These are phyloP conservation scores for Eucommia ulmoides DNA, from an alignment of 257 asterid genomes.

Conservation along the genomic window DNA sequence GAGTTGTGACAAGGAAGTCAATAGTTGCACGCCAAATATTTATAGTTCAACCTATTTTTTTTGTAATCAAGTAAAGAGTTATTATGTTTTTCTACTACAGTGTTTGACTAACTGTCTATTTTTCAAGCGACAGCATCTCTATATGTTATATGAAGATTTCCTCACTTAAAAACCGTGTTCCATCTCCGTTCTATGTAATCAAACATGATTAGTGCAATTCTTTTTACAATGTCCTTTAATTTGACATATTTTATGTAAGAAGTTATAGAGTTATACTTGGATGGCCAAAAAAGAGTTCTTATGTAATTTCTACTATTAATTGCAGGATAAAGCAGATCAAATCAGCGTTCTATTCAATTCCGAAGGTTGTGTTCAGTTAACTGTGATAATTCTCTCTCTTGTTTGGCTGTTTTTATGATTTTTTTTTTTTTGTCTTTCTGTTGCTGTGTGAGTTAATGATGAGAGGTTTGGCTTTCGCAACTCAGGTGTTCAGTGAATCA, in stretches of 20 bases:
- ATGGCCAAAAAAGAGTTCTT: too few species aligned
- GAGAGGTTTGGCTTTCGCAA: not conserved
- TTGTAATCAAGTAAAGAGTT: too few species aligned
- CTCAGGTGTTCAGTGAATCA: constrained; percentile 70
- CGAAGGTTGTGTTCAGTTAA: constrained; percentile 35
- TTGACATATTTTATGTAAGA: not conserved
- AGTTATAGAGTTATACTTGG: not conserved
- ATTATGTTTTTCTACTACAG: too few species aligned
- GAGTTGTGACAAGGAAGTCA: too few species aligned
- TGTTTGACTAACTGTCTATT: too few species aligned
- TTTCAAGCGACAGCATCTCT: not conserved
- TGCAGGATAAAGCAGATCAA: constrained; percentile 81
- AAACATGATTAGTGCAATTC: not conserved
- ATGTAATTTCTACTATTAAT: constrained; percentile 5
- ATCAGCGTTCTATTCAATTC: constrained; percentile 74
- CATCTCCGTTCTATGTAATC: not conserved
- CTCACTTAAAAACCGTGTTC: not conserved
- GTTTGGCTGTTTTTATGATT: not conserved
- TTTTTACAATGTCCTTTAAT: not conserved
- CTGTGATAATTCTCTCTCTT: not conserved
- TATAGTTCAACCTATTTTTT: too few species aligned
- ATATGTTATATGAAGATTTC: not conserved
- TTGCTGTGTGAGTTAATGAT: not conserved
- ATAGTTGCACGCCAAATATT: too few species aligned
- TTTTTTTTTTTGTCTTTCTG: not conserved